Base-by-base conservation (phyloP, 495 filamentous ascomycete genomes). In the Sordaria brevicollis region DNA sequence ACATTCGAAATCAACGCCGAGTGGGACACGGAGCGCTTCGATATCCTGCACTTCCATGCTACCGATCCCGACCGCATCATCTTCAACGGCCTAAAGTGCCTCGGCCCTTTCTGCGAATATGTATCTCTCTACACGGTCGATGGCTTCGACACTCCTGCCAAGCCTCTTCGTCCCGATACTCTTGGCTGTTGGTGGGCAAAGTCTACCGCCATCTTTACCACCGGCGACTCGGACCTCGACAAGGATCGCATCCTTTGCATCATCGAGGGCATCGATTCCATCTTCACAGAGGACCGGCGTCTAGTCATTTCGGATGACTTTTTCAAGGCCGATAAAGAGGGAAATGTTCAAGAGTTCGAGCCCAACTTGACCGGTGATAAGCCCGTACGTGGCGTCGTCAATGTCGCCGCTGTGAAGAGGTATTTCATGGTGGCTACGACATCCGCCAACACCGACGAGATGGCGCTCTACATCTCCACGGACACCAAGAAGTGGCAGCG, bases 401-500 rank as follows among this genome's bases (percentile, higher is more conserved):
- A 90, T 76, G 81, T 94, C 74, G 91, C 90, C 31, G 81, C 88
- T 6, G 92, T 96, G 67, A 95, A 93, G 76, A 90, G 90, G 69
- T 97, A 90, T 76, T 79, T 99, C 41, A 87, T 99, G 11, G 93
- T 89, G 19, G 94, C 94, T 21, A 89, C 90, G 34, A 89, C 88
- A 72, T 91, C 92, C 31, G 81, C 87, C 37, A 89, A 90, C 35
- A 96, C 93, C 2, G 88, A 91, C 66, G 96, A 99, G 79, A 89
- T 96, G 84, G 93, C 93, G 25, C 84, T 99, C 71, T 99, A 84
- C 76, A 80, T 89, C 66, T 92, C 91, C 13, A 87, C 91, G 73
- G 93, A 99, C 76, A 87, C 92, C 34, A 81, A 84, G 35, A 89
- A 84, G 34, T 99, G 95, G 95, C 91, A 97, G 76, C 89, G 92